Base-by-base conservation (phyloP, 2,329 filamentous ascomycete species). In the Sclerotinia sclerotiorum region DNA sequence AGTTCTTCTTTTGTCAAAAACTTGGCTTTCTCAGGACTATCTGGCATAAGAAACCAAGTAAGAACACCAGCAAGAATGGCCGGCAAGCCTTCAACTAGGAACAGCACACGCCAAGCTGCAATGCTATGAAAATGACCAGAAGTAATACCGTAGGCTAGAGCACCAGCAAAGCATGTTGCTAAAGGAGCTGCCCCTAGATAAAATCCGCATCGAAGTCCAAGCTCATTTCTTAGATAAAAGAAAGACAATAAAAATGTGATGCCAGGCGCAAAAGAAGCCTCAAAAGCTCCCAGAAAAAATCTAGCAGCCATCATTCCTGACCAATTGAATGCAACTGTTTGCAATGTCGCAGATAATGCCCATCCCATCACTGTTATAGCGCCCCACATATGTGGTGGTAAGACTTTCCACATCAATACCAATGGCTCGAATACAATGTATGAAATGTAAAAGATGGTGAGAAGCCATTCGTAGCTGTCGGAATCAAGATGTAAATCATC, bases 181-280 rank as follows among this genome's bases (percentile, higher is more conserved):
- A 91, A 80, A 1, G 89, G 88, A 0, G 88, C 88, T 19, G 80
- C 78, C 73, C 79, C 88, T 67, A 94, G 84, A 77, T 92, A 91
- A 15, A 93, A 80, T 7, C 90, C 90, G 21, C 86, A 89, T 42
- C 91, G 83, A 69, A 91, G 84, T 1, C 90, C 91, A 13, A 94
- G 81, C 74, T 94, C 91, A 21, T 78, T 73, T 11, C 83, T 74
- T 5, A 79, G 76, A 69, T 84, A 84, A 73, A 84, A 83, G 73
- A 83, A 82, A 13, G 79, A 80, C 5, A 83, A 76, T n/a, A 82
- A 78, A 57, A 80, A 81, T 0, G 81, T 79, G 3, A 82, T 77
- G 74, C 78, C 61, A 72, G 79, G 60, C 71, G 77, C 29, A 77
- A 75, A 60, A 17, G 76, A 21, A 73, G 76, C 69, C 79, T 81